phyloP scores from a whole-genome alignment of 768 basidiomycete genomes.

The Neoboletus subvelutipes region DNA sequence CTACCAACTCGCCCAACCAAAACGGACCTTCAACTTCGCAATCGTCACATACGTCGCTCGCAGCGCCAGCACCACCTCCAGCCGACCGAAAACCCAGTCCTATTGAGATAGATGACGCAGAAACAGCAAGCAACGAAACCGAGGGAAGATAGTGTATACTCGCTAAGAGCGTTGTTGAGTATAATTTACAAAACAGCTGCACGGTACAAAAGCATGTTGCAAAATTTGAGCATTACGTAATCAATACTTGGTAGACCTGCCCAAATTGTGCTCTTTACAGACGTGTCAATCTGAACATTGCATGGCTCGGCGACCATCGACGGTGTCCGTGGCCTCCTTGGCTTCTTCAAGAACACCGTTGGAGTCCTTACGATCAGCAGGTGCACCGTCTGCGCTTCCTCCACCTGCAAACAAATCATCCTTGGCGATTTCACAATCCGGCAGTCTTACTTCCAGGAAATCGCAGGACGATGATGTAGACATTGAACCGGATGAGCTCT shows the following conservation, averaged over 20 bases:
- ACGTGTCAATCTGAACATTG: conserved; percentile 4
- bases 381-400: conserved; percentile 3
- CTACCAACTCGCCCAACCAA: conserved; percentile 30
- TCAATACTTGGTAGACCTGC: neutral
- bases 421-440: conserved; percentile 11
- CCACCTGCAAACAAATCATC: conserved; percentile 8
- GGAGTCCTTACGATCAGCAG: conserved; percentile 11
- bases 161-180: conserved; percentile 6
- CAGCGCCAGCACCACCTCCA: conserved; percentile 34
- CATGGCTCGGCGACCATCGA: conserved; percentile 43
- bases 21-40: conserved; percentile 31
- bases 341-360: conserved; percentile 18
- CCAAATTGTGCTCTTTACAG: neutral
- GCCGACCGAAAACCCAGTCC: conserved; percentile 31
- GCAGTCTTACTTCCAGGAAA: conserved; percentile 12
- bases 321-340: conserved; percentile 32
- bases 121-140: conserved; percentile 15
- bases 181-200: neutral
- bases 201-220: neutral
- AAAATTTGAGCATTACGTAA: conserved; percentile 24
- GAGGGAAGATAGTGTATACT: conserved; percentile 25
- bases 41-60: conserved; percentile 25
- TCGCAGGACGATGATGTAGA: conserved; percentile 21
- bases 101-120: conserved; percentile 21
- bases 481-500: conserved; percentile 71